Percentiles rank a stretch among this genome's conserved stretches.
Evolutionary conservation across 176 grass and related monocot genomes (phyloP).

Genomic region (Paspalum notatum): DNA sequence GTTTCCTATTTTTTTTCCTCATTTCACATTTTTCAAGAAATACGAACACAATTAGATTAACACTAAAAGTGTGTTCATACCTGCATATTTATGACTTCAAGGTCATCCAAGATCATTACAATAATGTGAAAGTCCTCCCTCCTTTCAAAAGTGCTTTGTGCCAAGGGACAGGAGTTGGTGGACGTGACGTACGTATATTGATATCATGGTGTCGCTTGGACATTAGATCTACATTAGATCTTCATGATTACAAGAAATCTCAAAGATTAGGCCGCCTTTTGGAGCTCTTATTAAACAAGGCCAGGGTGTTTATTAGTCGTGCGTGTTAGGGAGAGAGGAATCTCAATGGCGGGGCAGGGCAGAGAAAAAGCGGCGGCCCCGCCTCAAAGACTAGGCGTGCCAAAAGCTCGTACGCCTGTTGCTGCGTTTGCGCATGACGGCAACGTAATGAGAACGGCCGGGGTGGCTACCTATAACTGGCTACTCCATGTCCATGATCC

Average conservation of each 20-base stretch:
- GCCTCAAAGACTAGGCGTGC: conserved; percentile 21
- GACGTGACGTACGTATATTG: neutral
- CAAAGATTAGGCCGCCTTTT: conserved; percentile 10
- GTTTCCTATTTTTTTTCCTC: too few relatives aligned
- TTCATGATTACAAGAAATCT: conserved; percentile 35
- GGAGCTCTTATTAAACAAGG: conserved; percentile 17
- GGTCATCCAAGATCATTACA: too few relatives aligned
- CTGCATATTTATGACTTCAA: too few relatives aligned
- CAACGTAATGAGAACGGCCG: conserved; percentile 12
- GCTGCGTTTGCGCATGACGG: neutral
- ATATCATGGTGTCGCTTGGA: neutral
- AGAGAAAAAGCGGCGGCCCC: neutral
- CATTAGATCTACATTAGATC: conserved; percentile 29
- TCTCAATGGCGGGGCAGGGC: neutral
- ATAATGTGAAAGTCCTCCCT: neutral
- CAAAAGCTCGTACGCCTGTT: neutral
- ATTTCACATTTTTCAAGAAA: too few relatives aligned
- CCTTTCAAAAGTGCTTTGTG: conserved; percentile 2
- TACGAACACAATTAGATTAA: too few relatives aligned
- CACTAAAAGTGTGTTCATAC: too few relatives aligned
- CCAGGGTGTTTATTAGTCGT: neutral
- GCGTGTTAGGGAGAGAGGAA: neutral
- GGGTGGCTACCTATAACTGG: too few relatives aligned
- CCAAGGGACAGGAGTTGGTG: conserved; percentile 29
- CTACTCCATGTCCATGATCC: too few relatives aligned